Base-by-base conservation (phyloP, 805 yeast genomes). In the Candida chauliodis region DNA sequence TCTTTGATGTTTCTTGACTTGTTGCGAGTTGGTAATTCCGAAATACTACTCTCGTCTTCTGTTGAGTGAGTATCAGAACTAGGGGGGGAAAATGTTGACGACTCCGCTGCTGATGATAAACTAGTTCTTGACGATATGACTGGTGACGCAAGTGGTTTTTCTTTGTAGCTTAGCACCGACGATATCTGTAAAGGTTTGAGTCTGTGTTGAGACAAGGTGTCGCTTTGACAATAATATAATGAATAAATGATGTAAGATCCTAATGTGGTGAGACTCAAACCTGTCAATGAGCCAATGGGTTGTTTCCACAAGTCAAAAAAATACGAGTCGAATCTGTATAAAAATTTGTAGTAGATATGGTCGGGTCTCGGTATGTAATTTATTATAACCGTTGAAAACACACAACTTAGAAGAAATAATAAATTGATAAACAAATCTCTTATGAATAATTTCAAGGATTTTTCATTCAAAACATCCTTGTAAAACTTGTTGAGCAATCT, bases 1-100 rank as follows among this genome's bases (percentile, higher is more conserved):
- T 54, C 19, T 55, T 51, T 63, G 21, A 19, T 13, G 15, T 19
- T 17, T n/a, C 16, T 16, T 26, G 23, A 9, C 14, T 26, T 19
- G 7, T 21, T n/a, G 7, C 24, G 7, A 10, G 10, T 13, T 10
- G 26, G 2, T 11, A 23, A 30, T 5, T 32, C 37, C n/a, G 27
- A 26, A 6, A 32, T 13, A 3, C 11, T 26, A 3, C 11, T 26
- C 20, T 23, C 19, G 7, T 31, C 29, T 14, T 42, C 42, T 21
- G 36, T 21, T 6, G 22, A 8, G n/a, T n/a, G n/a, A n/a, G 10
- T 16, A 9, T 15, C 7, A 16, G 16, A 25, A 17, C 23, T 33
- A 4, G 25, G 7, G 1, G 40, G 40, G 9, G 40, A 36, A 3
- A 16, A n/a, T 13, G 16, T 22, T 2, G 40, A 16, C 10, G 34